Percentiles rank a stretch among this genome's conserved stretches.
Evolutionary conservation across 345 rosid genomes (phyloP).

Genomic region (Viola odorata): DNA sequence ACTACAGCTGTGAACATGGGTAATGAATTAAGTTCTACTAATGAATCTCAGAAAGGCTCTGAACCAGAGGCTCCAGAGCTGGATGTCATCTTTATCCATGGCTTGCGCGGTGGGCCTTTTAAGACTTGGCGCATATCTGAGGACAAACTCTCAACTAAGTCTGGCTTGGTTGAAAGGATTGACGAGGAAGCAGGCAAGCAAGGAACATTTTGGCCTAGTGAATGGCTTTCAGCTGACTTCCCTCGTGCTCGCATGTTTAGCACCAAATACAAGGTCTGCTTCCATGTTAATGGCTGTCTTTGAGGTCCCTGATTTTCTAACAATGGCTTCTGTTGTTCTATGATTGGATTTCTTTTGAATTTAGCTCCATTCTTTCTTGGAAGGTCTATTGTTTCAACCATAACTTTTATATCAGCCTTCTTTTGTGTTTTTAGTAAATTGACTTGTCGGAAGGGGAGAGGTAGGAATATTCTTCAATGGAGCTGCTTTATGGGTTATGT

Average conservation of each 20-base stretch:
- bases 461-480: no score
- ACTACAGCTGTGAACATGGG: constrained; percentile 25
- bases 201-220: constrained; percentile 97
- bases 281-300: constrained; percentile 12
- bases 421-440: neutral
- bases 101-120: constrained; percentile 91
- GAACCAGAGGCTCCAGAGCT: constrained; percentile 45
- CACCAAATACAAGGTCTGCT: constrained; percentile 84
- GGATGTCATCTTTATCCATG: constrained; percentile 93
- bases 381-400: neutral
- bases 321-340: neutral
- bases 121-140: constrained; percentile 94
- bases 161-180: constrained; percentile 92
- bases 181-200: constrained; percentile 98
- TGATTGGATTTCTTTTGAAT: neutral
- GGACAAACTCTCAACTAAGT: constrained; percentile 80
- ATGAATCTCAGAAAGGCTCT: constrained; percentile 26
- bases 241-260: constrained; percentile 84
- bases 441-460: no score
- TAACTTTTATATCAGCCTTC: neutral
- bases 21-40: constrained; percentile 27
- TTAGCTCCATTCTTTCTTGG: constrained; percentile 1
- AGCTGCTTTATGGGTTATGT: no score
- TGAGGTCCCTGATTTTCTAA: constrained; percentile 1
- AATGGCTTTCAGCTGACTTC: constrained; percentile 90